phyloP scores from a whole-genome alignment of 2,329 filamentous ascomycete species.

The Stagonosporopsis vannaccii region DNA sequence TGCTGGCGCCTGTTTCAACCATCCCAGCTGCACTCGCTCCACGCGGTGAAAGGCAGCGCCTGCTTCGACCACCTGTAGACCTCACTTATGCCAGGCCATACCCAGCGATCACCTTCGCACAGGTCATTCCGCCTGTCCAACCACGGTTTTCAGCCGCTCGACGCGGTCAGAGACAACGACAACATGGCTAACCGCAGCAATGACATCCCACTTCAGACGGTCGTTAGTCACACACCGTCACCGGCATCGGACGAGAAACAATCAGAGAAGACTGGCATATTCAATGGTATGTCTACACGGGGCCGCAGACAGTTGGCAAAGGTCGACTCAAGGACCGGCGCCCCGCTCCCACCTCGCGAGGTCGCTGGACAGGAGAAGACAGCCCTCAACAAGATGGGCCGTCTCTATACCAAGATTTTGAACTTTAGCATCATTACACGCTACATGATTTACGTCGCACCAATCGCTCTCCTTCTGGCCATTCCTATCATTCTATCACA shows the following conservation, averaged over 20 bases:
- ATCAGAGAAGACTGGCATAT: constrained; percentile 50
- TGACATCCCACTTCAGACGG: constrained; percentile 67
- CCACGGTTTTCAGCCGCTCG: constrained; percentile 48
- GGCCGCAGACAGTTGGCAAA: constrained; percentile 38
- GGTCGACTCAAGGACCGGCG: constrained; percentile 41
- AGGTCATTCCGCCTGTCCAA: constrained; percentile 46
- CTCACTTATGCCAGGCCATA: constrained; percentile 30
- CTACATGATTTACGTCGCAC: constrained; percentile 69
- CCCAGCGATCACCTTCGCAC: constrained; percentile 36
- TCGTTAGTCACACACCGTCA: constrained; percentile 58
- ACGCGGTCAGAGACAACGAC: constrained; percentile 34
- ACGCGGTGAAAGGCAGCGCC: constrained; percentile 23
- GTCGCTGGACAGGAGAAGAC: constrained; percentile 60
- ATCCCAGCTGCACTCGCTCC: constrained; percentile 14
- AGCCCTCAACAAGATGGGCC: constrained; percentile 64
- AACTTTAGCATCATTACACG: constrained; percentile 69
- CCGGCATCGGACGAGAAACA: constrained; percentile 39
- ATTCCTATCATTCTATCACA: constrained; percentile 70
- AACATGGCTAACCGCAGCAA: constrained; percentile 59
- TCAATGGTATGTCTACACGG: constrained; percentile 51
- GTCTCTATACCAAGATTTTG: constrained; percentile 66
- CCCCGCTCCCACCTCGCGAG: constrained; percentile 38
- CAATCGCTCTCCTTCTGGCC: constrained; percentile 64
- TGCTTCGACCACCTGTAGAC: constrained; percentile 17
- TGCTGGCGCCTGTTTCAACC: constrained; percentile 13